A percentile compares a stretch with the other conserved stretches of the same genome.
These are phyloP conservation scores for Paragyromitra xinjiangensis DNA, from an alignment of 495 filamentous ascomycete species.

Conservation along the genomic window DNA sequence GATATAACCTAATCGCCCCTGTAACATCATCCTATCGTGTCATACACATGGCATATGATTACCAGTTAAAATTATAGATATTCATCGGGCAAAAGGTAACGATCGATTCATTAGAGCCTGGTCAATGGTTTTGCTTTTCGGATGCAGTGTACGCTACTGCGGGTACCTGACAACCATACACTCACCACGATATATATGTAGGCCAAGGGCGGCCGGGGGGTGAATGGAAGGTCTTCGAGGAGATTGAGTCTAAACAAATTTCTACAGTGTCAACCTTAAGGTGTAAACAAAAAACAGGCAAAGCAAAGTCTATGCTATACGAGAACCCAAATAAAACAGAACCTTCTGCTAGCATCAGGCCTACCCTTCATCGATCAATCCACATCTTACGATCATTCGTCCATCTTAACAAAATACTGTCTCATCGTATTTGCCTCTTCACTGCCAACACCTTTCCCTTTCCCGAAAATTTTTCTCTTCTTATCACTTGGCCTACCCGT, in stretches of 20 bases:
- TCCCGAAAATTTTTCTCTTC: conserved; percentile 14
- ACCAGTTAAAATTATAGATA: too few relatives aligned
- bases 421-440: conserved; percentile 33
- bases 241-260: not conserved
- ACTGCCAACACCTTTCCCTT: not conserved
- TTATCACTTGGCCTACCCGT: conserved; percentile 20
- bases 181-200: too few relatives aligned
- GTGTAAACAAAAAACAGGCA: not conserved
- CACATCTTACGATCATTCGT: conserved; percentile 10
- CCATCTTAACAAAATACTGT: conserved; percentile 37
- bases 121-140: too few relatives aligned
- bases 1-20: too few relatives aligned
- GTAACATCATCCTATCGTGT: too few relatives aligned
- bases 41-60: too few relatives aligned
- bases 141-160: too few relatives aligned
- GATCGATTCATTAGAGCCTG: too few relatives aligned
- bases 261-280: not conserved
- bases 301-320: conserved; percentile 5
- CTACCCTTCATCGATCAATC: not conserved
- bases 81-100: too few relatives aligned
- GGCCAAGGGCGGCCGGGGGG: too few relatives aligned
- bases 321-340: not conserved
- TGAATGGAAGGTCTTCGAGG: too few relatives aligned
- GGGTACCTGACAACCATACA: too few relatives aligned
- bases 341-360: not conserved